Conservation (phyloP, 2,329 filamentous ascomycete species). For the Shiraia sp. region DNA sequence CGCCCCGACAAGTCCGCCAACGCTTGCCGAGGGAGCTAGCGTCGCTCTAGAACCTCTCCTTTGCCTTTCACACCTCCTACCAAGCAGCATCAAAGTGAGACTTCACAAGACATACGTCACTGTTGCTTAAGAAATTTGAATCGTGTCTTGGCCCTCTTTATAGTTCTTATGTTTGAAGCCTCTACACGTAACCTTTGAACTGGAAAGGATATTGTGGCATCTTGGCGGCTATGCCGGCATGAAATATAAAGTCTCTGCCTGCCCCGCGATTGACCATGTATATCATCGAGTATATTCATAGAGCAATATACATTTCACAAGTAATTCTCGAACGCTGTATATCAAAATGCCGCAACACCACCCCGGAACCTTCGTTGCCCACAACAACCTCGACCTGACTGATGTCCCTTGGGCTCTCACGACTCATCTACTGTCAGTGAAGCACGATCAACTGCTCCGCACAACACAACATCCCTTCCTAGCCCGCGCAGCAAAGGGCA, state of each 20-base stretch:
- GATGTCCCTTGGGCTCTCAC: slow-evolving; percentile 33
- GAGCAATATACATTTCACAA: slow-evolving; percentile 15
- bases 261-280: slow-evolving; percentile 7
- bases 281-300: slow-evolving; percentile 19
- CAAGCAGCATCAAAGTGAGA: background rate
- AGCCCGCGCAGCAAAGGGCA: slow-evolving; percentile 31
- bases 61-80: background rate
- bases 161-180: too few relatives aligned
- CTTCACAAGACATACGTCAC: too few relatives aligned
- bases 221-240: background rate
- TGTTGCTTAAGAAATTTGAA: too few relatives aligned
- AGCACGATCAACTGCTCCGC: slow-evolving; percentile 30
- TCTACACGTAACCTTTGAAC: too few relatives aligned
- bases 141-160: too few relatives aligned
- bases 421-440: slow-evolving; percentile 34
- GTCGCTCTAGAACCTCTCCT: background rate
- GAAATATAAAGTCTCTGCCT: background rate
- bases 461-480: slow-evolving; percentile 39
- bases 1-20: too few relatives aligned
- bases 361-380: slow-evolving; percentile 19
- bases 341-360: slow-evolving; percentile 16
- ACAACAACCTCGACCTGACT: slow-evolving; percentile 20
- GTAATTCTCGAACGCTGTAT: slow-evolving; percentile 13
- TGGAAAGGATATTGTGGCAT: too few relatives aligned
- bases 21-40: too few relatives aligned